Base-by-base conservation (phyloP, 208 protist species). In the Strigomonas culicis region DNA sequence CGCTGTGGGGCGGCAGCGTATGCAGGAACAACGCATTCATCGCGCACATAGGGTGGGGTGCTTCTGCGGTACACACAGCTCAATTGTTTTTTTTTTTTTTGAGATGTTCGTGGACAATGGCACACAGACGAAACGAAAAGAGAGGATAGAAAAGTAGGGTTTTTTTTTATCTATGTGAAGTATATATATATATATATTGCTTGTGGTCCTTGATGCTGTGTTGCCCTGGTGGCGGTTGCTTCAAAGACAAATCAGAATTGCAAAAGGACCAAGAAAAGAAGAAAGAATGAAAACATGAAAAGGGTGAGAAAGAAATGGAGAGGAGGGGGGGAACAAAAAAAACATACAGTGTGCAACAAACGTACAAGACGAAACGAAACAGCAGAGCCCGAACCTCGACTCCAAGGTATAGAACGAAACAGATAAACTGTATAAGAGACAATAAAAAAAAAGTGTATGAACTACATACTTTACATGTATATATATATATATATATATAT, bases 241-340 rank as follows among this genome's bases (percentile, higher is more conserved):
- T 13, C 47, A 28, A 53, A 7, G 15, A 60, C 21, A 66, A 8
- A 58, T 36, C 17, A 64, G 22, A 50, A 72, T 47, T 28, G 55
- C 36, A 60, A 55, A 63, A 30, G 51, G 30, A 13, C n/a, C 61
- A 44, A n/a, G 17, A 62, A 47, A 25, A 25, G 64, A 77, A 36
- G 41, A 67, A 34, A 39, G 50, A 53, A 78, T 63, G 52, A 28
- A 73, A 55, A 68, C 79, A 65, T 59, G 28, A 50, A 47, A 50
- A 51, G 57, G 11, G 15, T 0, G 21, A 27, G 41, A 66, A 55
- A 51, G 21, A 53, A 66, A 49, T 53, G 52, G 50, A 52, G 17
- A 19, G 36, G 21, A 43, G 51, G 59, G 55, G 55, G 55, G 22
- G 27, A 27, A 15, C 61, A 15, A 51, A 32, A 44, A 11, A 22